These are phyloP conservation scores for Camellia lanceoleosa DNA, from an alignment of 148 eudicot species.

Conservation along the genomic window DNA sequence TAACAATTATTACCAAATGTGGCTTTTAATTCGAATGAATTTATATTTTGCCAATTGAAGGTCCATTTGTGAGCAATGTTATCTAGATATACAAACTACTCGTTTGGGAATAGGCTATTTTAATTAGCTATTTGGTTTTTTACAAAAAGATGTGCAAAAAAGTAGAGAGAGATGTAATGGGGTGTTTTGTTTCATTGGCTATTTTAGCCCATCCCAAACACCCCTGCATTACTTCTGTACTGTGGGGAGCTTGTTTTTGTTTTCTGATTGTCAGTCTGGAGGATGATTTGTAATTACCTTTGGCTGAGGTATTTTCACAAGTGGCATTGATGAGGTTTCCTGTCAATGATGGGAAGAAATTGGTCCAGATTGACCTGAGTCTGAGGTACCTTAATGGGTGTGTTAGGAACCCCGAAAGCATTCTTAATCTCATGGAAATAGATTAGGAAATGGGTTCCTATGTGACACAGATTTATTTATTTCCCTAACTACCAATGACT, in stretches of 20 bases:
- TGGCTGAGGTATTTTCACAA: neutral
- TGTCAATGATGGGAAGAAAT: neutral
- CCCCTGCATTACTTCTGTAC: neutral
- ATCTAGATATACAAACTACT: too few species aligned
- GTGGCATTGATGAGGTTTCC: neutral
- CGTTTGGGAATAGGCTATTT: too few species aligned
- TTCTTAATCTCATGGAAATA: neutral
- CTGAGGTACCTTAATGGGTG: neutral
- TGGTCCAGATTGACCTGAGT: neutral
- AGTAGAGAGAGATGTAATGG: too few species aligned
- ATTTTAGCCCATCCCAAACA: too few species aligned
- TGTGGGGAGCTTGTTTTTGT: neutral
- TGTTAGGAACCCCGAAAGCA: neutral
- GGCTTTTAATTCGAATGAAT: neutral
- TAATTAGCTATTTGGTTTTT: too few species aligned
- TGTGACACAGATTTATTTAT: neutral
- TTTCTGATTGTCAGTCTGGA: neutral
- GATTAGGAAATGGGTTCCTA: neutral
- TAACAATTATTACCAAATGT: neutral
- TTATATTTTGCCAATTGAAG: neutral
- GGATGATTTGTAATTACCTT: neutral
- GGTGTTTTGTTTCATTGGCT: too few species aligned
- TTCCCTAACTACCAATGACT: neutral
- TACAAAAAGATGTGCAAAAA: too few species aligned
- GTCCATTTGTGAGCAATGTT: neutral